phyloP scores from a whole-genome alignment of 495 filamentous ascomycete species.

The Trichoderma erinaceum region DNA sequence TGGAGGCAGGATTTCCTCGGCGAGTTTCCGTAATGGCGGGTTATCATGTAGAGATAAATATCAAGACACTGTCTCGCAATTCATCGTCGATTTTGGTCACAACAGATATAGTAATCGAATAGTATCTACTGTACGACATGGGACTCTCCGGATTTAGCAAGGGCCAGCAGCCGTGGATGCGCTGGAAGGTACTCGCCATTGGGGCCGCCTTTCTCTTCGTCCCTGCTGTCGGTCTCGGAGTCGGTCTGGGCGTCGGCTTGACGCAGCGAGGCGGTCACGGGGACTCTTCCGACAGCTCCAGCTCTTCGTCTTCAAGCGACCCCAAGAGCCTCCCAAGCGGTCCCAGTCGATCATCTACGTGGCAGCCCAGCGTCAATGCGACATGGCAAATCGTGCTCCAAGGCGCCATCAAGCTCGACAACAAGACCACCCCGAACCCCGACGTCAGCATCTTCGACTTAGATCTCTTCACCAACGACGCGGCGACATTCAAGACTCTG shows the following conservation, averaged over 20 bases:
- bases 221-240: neutral
- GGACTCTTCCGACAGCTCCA: neutral
- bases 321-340: neutral
- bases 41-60: no score
- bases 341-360: neutral
- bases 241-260: constrained; percentile 7
- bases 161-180: neutral
- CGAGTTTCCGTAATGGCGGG: no score
- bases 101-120: no score
- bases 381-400: constrained; percentile 2
- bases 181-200: neutral
- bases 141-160: neutral
- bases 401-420: neutral
- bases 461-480: constrained; percentile 28
- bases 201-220: neutral
- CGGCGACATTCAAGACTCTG: constrained; percentile 23
- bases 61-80: no score
- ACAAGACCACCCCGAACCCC: neutral
- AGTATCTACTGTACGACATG: neutral
- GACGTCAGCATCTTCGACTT: constrained; percentile 1
- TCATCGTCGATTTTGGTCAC: no score
- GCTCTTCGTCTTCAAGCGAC: neutral
- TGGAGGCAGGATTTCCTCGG: no score
- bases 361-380: constrained; percentile 7
- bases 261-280: constrained; percentile 5